A percentile compares a stretch with the other conserved stretches of the same genome.
These are phyloP conservation scores for Carallia brachiata DNA, from an alignment of 345 rosid genomes.

Conservation along the genomic window DNA sequence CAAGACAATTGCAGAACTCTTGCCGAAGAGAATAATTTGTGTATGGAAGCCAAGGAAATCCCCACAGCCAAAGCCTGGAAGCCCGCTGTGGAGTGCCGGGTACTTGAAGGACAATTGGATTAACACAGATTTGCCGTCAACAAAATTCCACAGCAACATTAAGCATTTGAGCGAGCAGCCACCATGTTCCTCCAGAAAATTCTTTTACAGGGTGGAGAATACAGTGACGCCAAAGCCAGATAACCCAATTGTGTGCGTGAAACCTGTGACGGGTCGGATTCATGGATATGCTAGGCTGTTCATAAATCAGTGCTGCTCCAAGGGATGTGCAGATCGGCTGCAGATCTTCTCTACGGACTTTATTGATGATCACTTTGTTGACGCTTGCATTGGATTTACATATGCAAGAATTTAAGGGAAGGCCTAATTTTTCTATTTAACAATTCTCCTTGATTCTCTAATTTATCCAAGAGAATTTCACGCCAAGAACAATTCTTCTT, in stretches of 20 bases:
- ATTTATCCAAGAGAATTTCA: no score
- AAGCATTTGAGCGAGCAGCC: conserved; percentile 66
- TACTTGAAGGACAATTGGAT: conserved; percentile 81
- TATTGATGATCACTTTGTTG: conserved; percentile 80
- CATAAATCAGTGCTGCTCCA: conserved; percentile 53
- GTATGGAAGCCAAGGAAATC: conserved; percentile 83
- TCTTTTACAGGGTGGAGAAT: conserved; percentile 83
- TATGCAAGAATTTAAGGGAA: conserved; percentile 61
- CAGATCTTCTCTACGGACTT: conserved; percentile 91
- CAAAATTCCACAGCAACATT: conserved; percentile 77
- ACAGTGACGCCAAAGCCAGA: conserved; percentile 78
- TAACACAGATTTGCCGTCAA: conserved; percentile 83
- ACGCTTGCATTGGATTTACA: conserved; percentile 78
- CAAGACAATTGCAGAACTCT: conserved; percentile 58
- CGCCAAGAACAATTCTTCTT: no score
- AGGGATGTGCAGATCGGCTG: conserved; percentile 55
- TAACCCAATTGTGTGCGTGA: conserved; percentile 78
- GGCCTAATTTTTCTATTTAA: conserved; percentile 30
- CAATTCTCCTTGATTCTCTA: no score
- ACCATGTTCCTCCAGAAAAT: conserved; percentile 46
- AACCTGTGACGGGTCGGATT: conserved; percentile 64
- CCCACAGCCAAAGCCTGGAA: conserved; percentile 58
- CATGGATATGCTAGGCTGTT: conserved; percentile 75
- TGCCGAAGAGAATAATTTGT: conserved; percentile 77
- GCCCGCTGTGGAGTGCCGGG: conserved; percentile 65